Evolutionary conservation across 2,329 filamentous ascomycete species (phyloP).

Genomic region (Fusarium dimerum): DNA sequence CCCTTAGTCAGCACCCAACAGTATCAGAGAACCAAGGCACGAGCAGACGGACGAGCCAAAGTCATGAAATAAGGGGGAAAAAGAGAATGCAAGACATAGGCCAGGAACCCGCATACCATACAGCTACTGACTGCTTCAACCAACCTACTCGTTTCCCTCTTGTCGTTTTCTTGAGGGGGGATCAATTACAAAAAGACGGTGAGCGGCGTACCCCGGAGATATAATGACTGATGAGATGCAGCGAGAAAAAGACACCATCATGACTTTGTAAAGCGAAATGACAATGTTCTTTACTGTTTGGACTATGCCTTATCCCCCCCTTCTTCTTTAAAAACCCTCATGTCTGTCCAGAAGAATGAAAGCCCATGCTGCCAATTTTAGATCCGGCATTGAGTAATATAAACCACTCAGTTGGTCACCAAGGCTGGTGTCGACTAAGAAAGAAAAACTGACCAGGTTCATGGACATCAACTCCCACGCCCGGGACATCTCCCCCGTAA

Average conservation of each 20-base stretch:
- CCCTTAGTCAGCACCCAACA: slow-evolving; percentile 10
- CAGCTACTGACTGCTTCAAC: background rate
- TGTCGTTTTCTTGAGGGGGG: no score
- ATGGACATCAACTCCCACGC: slow-evolving; percentile 9
- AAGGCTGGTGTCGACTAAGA: no score
- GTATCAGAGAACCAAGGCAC: slow-evolving; percentile 15
- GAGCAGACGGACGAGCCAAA: slow-evolving; percentile 7
- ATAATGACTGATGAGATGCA: slow-evolving; percentile 10
- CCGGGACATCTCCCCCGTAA: slow-evolving; percentile 18
- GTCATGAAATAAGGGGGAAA: slow-evolving; percentile 8
- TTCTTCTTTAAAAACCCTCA: no score
- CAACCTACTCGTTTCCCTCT: background rate
- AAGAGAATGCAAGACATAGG: no score
- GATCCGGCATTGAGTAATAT: no score
- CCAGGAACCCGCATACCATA: no score
- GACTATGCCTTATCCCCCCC: background rate
- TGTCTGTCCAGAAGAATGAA: no score
- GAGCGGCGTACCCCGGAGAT: slow-evolving; percentile 16
- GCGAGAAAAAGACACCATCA: slow-evolving; percentile 10
- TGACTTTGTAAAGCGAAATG: no score
- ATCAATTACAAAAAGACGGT: slow-evolving; percentile 18
- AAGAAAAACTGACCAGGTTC: slow-evolving; percentile 1
- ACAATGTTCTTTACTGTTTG: slow-evolving; percentile 3
- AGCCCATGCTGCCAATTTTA: no score
- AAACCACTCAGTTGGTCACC: no score